These are phyloP conservation scores for Fusarium sp. DNA, from an alignment of 2,329 filamentous ascomycete species.

Conservation along the genomic window DNA sequence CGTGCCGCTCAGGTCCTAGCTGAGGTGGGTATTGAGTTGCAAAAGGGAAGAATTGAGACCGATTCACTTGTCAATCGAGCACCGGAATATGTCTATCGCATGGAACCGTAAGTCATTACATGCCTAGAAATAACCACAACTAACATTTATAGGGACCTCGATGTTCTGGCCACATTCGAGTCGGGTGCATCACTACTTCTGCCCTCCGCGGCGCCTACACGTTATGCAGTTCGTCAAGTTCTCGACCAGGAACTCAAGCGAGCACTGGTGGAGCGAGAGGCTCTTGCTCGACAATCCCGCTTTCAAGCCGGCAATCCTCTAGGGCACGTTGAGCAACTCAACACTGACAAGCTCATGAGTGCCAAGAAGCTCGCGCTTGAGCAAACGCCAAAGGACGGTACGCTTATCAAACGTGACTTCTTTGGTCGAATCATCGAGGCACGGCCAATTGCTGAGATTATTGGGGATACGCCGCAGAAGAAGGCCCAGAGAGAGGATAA, in stretches of 20 bases:
- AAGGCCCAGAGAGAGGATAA: conserved; percentile 55
- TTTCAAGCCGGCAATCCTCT: conserved; percentile 64
- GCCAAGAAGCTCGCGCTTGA: conserved; percentile 52
- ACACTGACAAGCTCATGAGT: conserved; percentile 54
- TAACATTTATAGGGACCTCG: conserved; percentile 69
- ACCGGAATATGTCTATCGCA: conserved; percentile 86
- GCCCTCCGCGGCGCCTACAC: conserved; percentile 75
- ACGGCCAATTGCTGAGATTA: conserved; percentile 55
- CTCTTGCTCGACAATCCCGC: conserved; percentile 73
- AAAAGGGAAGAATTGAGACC: conserved; percentile 82
- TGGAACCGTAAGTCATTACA: conserved; percentile 82
- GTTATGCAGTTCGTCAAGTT: conserved; percentile 94
- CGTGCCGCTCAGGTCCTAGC: conserved; percentile 84
- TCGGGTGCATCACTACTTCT: conserved; percentile 70
- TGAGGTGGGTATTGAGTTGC: conserved; percentile 84
- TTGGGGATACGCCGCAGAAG: conserved; percentile 54
- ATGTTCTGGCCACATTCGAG: conserved; percentile 80
- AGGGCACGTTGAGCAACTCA: conserved; percentile 40
- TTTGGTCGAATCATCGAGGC: conserved; percentile 79
- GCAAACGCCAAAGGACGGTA: conserved; percentile 52
- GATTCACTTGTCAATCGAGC: conserved; percentile 71
- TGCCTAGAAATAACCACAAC: not conserved
- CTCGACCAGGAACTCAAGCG: conserved; percentile 90
- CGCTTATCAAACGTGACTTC: conserved; percentile 79
- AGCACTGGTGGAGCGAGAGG: conserved; percentile 75